phyloP scores from a whole-genome alignment of 1,284 basidiomycete species.

The Mycosarcoma mackinlayi region DNA sequence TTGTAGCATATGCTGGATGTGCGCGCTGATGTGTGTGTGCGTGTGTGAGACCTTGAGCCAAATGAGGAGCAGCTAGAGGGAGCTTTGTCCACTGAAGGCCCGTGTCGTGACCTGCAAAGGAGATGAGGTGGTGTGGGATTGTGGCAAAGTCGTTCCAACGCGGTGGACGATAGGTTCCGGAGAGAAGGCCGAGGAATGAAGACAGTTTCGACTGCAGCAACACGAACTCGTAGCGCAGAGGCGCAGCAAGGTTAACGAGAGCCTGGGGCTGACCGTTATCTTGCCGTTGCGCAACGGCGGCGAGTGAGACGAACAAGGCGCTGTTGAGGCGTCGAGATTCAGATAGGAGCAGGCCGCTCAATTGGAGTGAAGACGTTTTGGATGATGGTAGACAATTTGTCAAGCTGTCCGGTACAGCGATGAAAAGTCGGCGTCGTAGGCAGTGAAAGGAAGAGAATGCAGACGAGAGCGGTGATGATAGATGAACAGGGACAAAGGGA shows the following conservation, averaged over 20 bases:
- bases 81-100: slow-evolving; percentile 1
- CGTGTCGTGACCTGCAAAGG: background rate
- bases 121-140: slow-evolving; percentile 23
- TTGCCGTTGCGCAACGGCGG: slow-evolving; percentile 1
- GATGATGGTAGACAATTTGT: no score
- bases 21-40: no score
- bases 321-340: slow-evolving; percentile 8
- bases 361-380: no score
- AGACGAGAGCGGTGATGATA: no score
- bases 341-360: background rate
- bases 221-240: background rate
- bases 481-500: slow-evolving; percentile 1
- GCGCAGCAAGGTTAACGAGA: background rate
- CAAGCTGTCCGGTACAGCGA: background rate
- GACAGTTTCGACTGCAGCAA: background rate
- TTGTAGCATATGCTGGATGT: slow-evolving; percentile 15
- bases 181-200: slow-evolving; percentile 3
- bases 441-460: background rate
- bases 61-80: background rate
- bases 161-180: background rate
- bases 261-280: background rate
- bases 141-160: slow-evolving; percentile 7
- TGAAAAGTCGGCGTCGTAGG: no score
- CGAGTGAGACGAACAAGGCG: background rate
- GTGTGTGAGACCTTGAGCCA: slow-evolving; percentile 18